Evolutionary conservation across 225 moss, liverwort and hornwort species (phyloP), one percentile per base, ranked within the genome.

Genomic region (Ulota crispa): DNA sequence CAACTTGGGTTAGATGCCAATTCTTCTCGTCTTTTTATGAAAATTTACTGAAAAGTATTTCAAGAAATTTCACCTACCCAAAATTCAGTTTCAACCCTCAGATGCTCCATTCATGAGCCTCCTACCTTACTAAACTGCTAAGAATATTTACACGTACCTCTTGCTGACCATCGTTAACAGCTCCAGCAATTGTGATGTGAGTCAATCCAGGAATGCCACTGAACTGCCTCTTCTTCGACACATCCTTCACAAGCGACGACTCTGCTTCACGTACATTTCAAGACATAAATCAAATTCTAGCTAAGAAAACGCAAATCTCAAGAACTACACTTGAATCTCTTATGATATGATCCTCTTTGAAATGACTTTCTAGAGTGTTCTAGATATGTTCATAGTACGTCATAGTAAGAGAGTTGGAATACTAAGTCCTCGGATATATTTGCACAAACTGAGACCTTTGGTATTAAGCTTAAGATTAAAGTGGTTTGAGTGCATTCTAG

Each of bases 161-260:
- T 59, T 89, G 67, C 1, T 85, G 83, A 53, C 90, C 94, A 87
- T 92, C 82, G 32, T 30, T 61, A 52, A 86, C 32, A 70, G 93
- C 89, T 75, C 93, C 93, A 69, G 87, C 81, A 70, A 95, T 1
- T 6, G 93, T 93, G 62, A 83, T 63, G 62, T 92, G 93, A 4
- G 81, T 37, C 54, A 95, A 74, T 6, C 93, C 92, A 34, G 92
- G 84, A 54, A 90, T 54, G 3, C 9, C 83, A 32, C 45, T 18
- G 18, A 10, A 5, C 60, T 68, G 61, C 61, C 55, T 80, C 77
- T 80, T 55, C 11, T 85, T 61, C 77, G 19, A 45, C 63, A 83
- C 43, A 47, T 84, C 62, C 24, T 76, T 89, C 82, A 89, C 84
- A 59, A 16, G 5, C 64, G 52, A 64, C 16, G 84, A 56, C 65